Evolutionary conservation across 805 yeast genomes (phyloP), one percentile per base, ranked within the genome.

Genomic region (Saturnispora serradocipensis): DNA sequence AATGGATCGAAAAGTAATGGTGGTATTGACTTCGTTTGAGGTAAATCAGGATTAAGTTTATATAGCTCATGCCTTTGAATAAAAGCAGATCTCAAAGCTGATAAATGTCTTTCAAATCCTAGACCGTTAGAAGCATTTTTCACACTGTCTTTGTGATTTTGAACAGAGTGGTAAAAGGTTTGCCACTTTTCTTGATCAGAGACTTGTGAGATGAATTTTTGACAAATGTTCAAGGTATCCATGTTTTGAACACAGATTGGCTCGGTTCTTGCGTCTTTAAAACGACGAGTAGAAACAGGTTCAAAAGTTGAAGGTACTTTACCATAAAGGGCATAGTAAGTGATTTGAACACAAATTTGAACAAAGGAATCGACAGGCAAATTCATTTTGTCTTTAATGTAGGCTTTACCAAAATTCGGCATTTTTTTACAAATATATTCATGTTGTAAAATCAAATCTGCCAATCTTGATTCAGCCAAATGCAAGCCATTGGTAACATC

Each of bases 31-130:
- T 55, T 53, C 15, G 56, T 67, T 5, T 52, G 56, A 4, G 74
- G 72, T 32, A 74, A 63, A 48, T 71, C 68, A 4, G 76, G 72
- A 53, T 77, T 74, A n/a, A 77, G 45, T 11, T 64, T 59, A 57
- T 75, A 74, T 55, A 81, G 67, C 10, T 67, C 57, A 5, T 76
- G 77, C 40, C 73, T 67, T 58, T 75, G 77, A 32, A 76, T 68
- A 48, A 76, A 80, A 1, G 78, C 73, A 35, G 82, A 80, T 45
- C 79, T 72, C 45, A 86, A 67, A 0, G 89, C 83, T 57, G 78
- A 77, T 57, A 83, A 70, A 66, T 86, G 91, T 56, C 88, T 75
- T 61, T 84, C 90, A 61, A 82, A 86, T 1, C 91, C 89, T 46
- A 69, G 61, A 1, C 91, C 91, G 24, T 66, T 63, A 67, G 81